A percentile compares a stretch with the other conserved stretches of the same genome.
These are phyloP conservation scores for Luzula sylvatica DNA, from an alignment of 176 grass and related monocot genomes.

Conservation along the genomic window DNA sequence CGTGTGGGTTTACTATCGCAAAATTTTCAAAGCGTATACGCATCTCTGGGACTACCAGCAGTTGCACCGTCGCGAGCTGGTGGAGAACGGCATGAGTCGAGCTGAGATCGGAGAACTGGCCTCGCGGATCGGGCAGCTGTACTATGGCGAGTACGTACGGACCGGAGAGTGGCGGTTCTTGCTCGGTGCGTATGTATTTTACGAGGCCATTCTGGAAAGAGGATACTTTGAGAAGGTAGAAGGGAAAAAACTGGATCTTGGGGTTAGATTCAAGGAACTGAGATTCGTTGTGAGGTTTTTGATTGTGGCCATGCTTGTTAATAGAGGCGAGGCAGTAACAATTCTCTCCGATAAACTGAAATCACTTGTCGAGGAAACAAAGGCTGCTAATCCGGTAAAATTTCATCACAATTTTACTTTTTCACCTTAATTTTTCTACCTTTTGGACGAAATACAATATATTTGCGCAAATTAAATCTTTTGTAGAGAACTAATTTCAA, in stretches of 20 bases:
- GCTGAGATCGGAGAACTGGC: constrained; percentile 94
- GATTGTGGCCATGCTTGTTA: constrained; percentile 69
- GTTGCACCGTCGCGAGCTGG: constrained; percentile 55
- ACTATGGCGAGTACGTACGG: constrained; percentile 89
- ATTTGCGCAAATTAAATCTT: neutral
- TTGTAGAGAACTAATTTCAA: constrained; percentile 80
- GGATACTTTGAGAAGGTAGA: constrained; percentile 48
- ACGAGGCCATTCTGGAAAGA: constrained; percentile 88
- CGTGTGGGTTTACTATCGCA: constrained; percentile 47
- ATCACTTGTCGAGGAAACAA: constrained; percentile 63
- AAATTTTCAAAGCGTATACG: constrained; percentile 98
- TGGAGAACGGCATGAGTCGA: constrained; percentile 51
- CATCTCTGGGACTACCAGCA: constrained; percentile 82
- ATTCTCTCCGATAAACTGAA: constrained; percentile 54
- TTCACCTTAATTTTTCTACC: neutral
- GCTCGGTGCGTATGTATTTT: constrained; percentile 92
- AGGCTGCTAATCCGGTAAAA: constrained; percentile 69
- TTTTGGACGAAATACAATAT: too few species aligned
- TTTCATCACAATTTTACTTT: neutral
- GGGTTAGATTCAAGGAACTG: constrained; percentile 80
- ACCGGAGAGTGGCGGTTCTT: constrained; percentile 87
- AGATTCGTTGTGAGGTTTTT: constrained; percentile 82
- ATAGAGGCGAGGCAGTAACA: constrained; percentile 52
- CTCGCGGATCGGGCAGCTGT: constrained; percentile 98
- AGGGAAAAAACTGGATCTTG: constrained; percentile 32